Evolutionary conservation across 345 rosid species (phyloP), one percentile per base, ranked within the genome.

Genomic region (Brassica juncea): DNA sequence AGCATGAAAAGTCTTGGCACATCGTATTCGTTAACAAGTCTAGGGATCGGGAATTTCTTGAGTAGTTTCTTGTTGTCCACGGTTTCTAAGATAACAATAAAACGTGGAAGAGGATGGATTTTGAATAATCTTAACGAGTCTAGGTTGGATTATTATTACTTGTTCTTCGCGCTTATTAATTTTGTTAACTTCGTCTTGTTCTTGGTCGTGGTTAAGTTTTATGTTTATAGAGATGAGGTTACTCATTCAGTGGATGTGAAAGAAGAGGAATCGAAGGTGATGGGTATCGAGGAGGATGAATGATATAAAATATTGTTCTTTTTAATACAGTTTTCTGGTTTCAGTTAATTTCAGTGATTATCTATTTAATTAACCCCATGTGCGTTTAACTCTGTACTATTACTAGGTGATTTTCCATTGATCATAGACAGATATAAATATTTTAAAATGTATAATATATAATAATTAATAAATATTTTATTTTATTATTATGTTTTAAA

Each of bases 1-100:
- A 87, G 88, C 25, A 89, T 90, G 98, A 92, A 94, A 65, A 88
- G 97, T 62, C 80, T 94, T 0, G 94, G 98, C 25, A 82, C 97
- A 6, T 86, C 97, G 0, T 90, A 88, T 71, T 86, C 87, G 59
- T 82, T 86, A 0, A 87, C 74, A 23, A 87, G 91, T 78, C 9
- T 89, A 23, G 94, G 89, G 9, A 62, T 94, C 1, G 94, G 96
- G 19, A 78, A 78, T 75, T 92, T 88, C 80, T 59, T 90, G 15
- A 92, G 96, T n/a, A 89, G 93, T 68, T 88, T 89, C 73, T 35
- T 92, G 58, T 82, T 92, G 7, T 75, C 80, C 7, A 82, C 86
- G 0, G 88, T 89, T 9, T 77, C 93, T 4, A 65, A 82, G 34
- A 37, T 86, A 12, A 89, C 90, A 0, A 85, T 79, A 79, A 85